A percentile compares a stretch with the other conserved stretches of the same genome.
Conservation (phyloP, 2,329 filamentous ascomycete species). For the Neopestalotiopsis clavispora region DNA sequence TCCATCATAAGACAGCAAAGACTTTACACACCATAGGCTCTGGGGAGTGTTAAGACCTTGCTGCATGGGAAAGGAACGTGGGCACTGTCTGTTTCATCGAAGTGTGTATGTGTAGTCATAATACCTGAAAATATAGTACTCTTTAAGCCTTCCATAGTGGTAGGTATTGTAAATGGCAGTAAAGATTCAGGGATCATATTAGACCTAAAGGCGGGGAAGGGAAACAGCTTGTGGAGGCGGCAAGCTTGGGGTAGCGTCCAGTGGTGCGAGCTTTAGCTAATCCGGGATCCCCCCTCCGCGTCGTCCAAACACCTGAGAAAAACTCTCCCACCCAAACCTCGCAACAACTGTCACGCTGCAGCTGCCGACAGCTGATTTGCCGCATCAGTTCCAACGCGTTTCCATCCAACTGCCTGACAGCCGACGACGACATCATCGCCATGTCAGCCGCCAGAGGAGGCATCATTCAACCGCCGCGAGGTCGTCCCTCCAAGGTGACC, state of each 20-base stretch:
- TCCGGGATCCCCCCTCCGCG: background rate
- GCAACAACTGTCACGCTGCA: conserved; percentile 12
- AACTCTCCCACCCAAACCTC: conserved; percentile 13
- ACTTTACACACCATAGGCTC: too few relatives aligned
- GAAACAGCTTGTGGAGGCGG: background rate
- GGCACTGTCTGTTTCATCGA: too few relatives aligned
- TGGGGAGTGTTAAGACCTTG: too few relatives aligned
- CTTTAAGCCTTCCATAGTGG: too few relatives aligned
- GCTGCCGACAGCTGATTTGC: conserved; percentile 18
- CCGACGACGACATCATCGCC: conserved; percentile 16
- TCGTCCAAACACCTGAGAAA: background rate
- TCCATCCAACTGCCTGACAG: conserved; percentile 17
- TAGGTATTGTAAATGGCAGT: too few relatives aligned
- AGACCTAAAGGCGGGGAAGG: too few relatives aligned
- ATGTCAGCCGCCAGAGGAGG: conserved; percentile 17
- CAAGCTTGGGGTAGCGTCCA: background rate
- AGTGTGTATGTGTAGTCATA: too few relatives aligned
- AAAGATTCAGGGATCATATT: too few relatives aligned
- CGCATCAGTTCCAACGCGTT: conserved; percentile 16
- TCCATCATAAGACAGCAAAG: too few relatives aligned
- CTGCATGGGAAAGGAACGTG: too few relatives aligned
- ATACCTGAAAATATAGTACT: too few relatives aligned
- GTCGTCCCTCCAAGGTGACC: conserved; percentile 20
- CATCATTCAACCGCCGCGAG: conserved; percentile 20
- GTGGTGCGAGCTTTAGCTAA: background rate